Percentiles rank a stretch among this genome's conserved stretches.
phyloP scores from a whole-genome alignment of 73 alveolate genomes.

The Paramecium octaurelia region DNA sequence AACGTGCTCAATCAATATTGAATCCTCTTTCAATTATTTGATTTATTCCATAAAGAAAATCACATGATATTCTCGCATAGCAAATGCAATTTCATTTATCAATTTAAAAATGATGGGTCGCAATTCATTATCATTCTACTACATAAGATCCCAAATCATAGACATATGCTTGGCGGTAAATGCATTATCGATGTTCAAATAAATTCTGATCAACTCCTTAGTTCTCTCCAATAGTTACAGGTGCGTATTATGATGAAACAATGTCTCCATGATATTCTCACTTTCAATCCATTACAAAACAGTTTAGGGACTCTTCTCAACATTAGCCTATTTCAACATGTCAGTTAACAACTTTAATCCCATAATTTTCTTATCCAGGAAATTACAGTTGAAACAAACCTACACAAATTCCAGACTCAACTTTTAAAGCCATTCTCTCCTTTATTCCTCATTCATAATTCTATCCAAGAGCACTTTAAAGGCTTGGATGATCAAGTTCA shows the following conservation, averaged over 20 bases:
- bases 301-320: neutral
- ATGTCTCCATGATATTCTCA: neutral
- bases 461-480: neutral
- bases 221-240: neutral
- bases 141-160: constrained; percentile 19
- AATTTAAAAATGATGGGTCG: constrained; percentile 33
- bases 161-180: neutral
- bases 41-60: neutral
- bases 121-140: constrained; percentile 7
- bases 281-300: neutral
- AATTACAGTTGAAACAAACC: constrained; percentile 18
- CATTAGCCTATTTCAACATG: neutral
- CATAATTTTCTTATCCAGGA: constrained; percentile 26
- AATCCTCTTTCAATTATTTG: neutral
- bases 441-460: constrained; percentile 21
- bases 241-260: constrained; percentile 30
- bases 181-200: constrained; percentile 9
- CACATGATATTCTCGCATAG: neutral
- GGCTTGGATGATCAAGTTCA: neutral
- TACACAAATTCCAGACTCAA: constrained; percentile 21
- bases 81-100: neutral
- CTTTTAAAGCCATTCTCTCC: constrained; percentile 9
- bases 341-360: constrained; percentile 11
- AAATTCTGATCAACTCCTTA: neutral
- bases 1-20: neutral